Evolutionary conservation across 495 filamentous ascomycete species (phyloP), one percentile per base, ranked within the genome.

Genomic region (Xylona heveae): DNA sequence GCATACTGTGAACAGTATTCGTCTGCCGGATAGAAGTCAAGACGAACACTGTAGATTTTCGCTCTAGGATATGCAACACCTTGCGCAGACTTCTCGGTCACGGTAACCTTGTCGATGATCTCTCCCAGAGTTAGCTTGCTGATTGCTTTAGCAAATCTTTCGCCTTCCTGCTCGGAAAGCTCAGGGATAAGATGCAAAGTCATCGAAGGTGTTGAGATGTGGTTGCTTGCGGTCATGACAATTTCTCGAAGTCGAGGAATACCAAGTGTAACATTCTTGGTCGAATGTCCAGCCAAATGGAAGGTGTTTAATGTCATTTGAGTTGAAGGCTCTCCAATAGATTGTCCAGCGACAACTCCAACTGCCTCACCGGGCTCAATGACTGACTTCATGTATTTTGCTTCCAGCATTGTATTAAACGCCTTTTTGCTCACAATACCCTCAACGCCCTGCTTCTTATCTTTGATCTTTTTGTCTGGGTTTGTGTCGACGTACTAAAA

Each of bases 281-380:
- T 74, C 15, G 84, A 78, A 62, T 95, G 90, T 49, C 88, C 88
- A 45, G 88, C 88, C 65, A 99, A 80, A 66, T 99, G 88, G 71
- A 97, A 97, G 17, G 88, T 97, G 49, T 97, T 97, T 31, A 97
- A 56, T n/a, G 88, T 99, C 90, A 99, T 95, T 52, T 99, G 88
- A 8, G 88, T 99, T 10, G 82, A 92, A 6, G 90, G 88, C 50
- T 95, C 90, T 44, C 88, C 88, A 30, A 99, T 71, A 22, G 84
- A 93, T 56, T 99, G 88, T 24, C 83, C 83, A 28, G 88, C 88
- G 24, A 95, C 78, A 41, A 99, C 84, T 32, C 88, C 88, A 15
- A 99, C 83, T n/a, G 90, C 83, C 53, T 99, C 88, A 24, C 88
- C 88, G 18, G 88, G 82, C 39, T 95, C 88, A n/a, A 95, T 69